Evolutionary conservation across 2,329 filamentous ascomycete species (phyloP), one percentile per base, ranked within the genome.

Genomic region (Fusarium haematococcum): DNA sequence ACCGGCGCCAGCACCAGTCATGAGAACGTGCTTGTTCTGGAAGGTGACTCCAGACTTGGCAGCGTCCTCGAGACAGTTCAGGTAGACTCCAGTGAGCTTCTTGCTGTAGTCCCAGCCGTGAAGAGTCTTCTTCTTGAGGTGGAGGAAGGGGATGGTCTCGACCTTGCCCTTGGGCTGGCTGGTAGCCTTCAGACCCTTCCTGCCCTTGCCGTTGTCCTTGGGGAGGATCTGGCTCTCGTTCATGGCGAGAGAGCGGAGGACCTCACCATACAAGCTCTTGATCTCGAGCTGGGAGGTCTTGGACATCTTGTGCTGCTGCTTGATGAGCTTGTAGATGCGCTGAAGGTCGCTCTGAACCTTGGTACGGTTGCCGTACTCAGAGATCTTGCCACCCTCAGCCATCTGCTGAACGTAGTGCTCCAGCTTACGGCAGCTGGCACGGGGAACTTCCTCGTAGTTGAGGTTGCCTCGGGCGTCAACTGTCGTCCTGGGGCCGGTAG

Each of bases 21-120:
- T 99, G 76, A 99, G 90, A 57, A 94, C 96, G 81, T 98, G 94
- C 88, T 98, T 98, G 85, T 94, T 95, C 82, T 95, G 91, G 88
- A 97, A 99, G 56, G 92, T 97, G 69, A 99, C 92, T 83, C 97
- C 97, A 65, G 91, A 88, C 79, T 92, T 93, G 75, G 97, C 97
- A 75, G 95, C 95, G 73, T 95, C 91, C 86, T 98, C 95, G 35
- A 99, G 86, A 72, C 95, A 95, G 82, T 98, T 95, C 37, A 99
- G 91, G 83, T 99, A 99, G 77, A 95, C 85, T 67, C 94, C 94
- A 27, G 97, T 98, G 67, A 99, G 90, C 87, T 97, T 98, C 90
- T 98, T 99, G 91, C 95, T 98, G 88, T 98, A 99, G 81, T 98
- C 95, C 97, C 97, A 99, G 71, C 96, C 96, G 80, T 98, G 93